Base-by-base conservation (phyloP, 2,329 filamentous ascomycete species). In the Ophiostoma quercus region DNA sequence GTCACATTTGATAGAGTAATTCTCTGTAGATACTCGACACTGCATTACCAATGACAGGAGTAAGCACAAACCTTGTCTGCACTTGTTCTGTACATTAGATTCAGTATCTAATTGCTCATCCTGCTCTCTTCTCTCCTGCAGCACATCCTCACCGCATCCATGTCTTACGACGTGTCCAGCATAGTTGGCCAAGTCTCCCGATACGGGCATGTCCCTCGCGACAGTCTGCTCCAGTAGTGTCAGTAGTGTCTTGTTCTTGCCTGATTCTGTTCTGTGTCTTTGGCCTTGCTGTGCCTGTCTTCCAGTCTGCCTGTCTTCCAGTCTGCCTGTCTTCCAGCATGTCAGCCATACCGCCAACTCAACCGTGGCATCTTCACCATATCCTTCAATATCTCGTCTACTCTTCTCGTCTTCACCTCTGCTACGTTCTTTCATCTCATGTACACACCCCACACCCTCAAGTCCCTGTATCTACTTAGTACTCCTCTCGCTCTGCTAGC, bases 141-240 rank as follows among this genome's bases (percentile, higher is more conserved):
- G 41, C 47, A 14, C 51, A 25, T 57, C n/a, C 22, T 57, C 51
- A 57, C 51, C 51, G 51, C 51, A 57, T 57, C 51, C 51, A 57
- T 57, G 51, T 57, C 51, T 57, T 57, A n/a, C 43, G 43, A 47
- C 43, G 51, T 57, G 51, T 57, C 22, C n/a, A 19, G 3, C 22
- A 57, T 11, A 12, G 47, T 19, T 51, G n/a, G 47, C 2, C 43
- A 5, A 7, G n/a, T 22, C 47, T 51, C 47, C 16, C 47, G n/a
- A 51, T 51, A 57, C 51, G 51, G 51, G n/a, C 47, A 54, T 57
- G 51, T 57, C 51, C 51, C 51, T 57, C 22, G 51, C 51, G 51
- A 29, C 51, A 9, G 22, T 4, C 19, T 25, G n/a, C 19, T n/a
- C 4, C 14, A 7, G 3, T 22, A 54, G 19, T 12, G 25, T 29